These are phyloP conservation scores for Fraxinus floribunda DNA, from an alignment of 305 asterid species.

Conservation along the genomic window DNA sequence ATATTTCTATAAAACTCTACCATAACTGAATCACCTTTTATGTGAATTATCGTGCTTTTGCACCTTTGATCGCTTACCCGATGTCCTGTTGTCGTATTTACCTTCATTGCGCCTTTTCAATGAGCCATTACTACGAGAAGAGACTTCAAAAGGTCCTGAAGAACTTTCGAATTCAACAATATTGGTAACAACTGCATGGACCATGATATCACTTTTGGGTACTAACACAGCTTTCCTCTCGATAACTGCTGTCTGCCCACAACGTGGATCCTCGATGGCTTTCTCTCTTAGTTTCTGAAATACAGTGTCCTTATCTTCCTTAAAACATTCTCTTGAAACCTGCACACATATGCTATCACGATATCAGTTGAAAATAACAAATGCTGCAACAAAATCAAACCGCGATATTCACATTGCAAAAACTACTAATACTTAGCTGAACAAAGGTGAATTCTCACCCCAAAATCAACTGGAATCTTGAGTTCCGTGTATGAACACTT, in stretches of 20 bases:
- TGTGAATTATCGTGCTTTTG: constrained; percentile 40
- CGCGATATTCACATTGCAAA: neutral
- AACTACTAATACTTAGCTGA: neutral
- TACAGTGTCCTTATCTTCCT: constrained; percentile 53
- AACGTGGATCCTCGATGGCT: constrained; percentile 52
- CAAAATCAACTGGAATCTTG: constrained; percentile 70
- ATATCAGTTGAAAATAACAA: neutral
- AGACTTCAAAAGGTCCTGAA: constrained; percentile 24
- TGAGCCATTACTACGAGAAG: constrained; percentile 32
- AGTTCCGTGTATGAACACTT: constrained; percentile 54
- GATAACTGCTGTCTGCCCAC: constrained; percentile 69
- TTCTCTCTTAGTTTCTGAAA: constrained; percentile 50
- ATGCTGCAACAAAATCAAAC: neutral
- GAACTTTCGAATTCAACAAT: constrained; percentile 43
- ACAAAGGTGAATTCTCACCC: constrained; percentile 42
- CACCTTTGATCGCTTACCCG: constrained; percentile 60
- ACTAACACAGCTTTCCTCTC: constrained; percentile 49
- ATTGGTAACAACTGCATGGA: constrained; percentile 72
- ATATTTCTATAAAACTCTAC: constrained; percentile 29
- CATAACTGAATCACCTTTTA: constrained; percentile 30
- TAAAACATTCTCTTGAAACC: constrained; percentile 36
- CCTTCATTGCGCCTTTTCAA: constrained; percentile 47
- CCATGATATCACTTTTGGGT: constrained; percentile 55
- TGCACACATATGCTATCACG: constrained; percentile 25
- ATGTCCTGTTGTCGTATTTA: constrained; percentile 38